These are phyloP conservation scores for Rhizopogon salebrosus DNA, from an alignment of 768 basidiomycete genomes.

Conservation along the genomic window DNA sequence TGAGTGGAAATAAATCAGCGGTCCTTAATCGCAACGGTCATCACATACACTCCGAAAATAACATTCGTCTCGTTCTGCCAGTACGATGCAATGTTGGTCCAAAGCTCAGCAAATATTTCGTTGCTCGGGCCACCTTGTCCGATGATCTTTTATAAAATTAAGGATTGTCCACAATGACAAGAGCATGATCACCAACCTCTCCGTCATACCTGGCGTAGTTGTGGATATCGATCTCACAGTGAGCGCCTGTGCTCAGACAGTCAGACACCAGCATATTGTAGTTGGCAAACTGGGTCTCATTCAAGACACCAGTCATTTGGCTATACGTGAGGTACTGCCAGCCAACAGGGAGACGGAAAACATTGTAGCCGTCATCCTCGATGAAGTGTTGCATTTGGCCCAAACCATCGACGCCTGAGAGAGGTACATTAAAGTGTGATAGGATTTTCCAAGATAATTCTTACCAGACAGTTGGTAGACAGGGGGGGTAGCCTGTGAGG, in stretches of 20 bases:
- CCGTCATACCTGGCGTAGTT: slow-evolving; percentile 58
- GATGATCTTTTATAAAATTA: slow-evolving; percentile 36
- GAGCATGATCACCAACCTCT: slow-evolving; percentile 20
- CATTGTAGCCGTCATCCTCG: slow-evolving; percentile 47
- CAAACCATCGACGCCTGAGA: slow-evolving; percentile 9
- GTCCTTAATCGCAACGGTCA: neutral
- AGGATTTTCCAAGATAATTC: neutral
- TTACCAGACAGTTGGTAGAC: slow-evolving; percentile 39
- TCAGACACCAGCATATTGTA: slow-evolving; percentile 42
- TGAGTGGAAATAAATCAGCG: slow-evolving; percentile 11
- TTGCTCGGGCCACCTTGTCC: slow-evolving; percentile 60
- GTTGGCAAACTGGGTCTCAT: slow-evolving; percentile 37
- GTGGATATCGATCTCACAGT: slow-evolving; percentile 54
- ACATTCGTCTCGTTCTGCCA: slow-evolving; percentile 37
- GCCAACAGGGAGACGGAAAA: slow-evolving; percentile 55
- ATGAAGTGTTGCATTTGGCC: slow-evolving; percentile 65
- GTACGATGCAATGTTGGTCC: slow-evolving; percentile 46
- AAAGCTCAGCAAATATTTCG: slow-evolving; percentile 46
- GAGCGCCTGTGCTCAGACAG: slow-evolving; percentile 44
- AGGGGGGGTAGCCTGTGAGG: slow-evolving; percentile 38
- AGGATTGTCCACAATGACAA: neutral
- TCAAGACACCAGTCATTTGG: slow-evolving; percentile 34
- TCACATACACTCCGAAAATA: slow-evolving; percentile 44
- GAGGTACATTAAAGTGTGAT: neutral
- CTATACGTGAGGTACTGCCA: slow-evolving; percentile 50